Evolutionary conservation across 2,329 filamentous ascomycete species (phyloP).

Genomic region (Camillea tinctor): DNA sequence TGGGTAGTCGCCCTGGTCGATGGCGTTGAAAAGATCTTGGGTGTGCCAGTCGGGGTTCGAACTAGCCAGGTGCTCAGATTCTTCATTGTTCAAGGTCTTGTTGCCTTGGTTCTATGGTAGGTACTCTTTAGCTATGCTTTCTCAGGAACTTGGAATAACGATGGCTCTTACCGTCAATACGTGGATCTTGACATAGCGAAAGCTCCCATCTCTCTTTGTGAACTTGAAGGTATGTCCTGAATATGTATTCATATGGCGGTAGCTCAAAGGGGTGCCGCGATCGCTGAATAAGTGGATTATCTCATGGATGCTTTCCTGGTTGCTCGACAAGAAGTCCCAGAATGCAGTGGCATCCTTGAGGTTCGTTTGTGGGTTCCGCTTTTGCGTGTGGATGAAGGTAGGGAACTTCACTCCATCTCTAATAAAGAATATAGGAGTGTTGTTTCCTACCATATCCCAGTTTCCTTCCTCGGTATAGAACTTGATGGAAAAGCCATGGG

Average conservation of each 20-base stretch:
- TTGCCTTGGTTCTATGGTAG: conserved; percentile 38
- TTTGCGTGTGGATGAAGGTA: conserved; percentile 75
- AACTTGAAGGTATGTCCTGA: conserved; percentile 67
- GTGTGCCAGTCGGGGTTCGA: conserved; percentile 62
- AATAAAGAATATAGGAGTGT: conserved; percentile 76
- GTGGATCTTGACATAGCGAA: conserved; percentile 65
- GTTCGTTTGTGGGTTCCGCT: conserved; percentile 71
- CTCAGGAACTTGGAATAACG: too few relatives aligned
- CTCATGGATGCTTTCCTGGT: not conserved
- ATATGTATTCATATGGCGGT: conserved; percentile 67
- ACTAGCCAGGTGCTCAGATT: conserved; percentile 52
- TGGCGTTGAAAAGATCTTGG: conserved; percentile 62
- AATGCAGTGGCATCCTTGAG: conserved; percentile 59
- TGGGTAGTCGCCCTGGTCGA: conserved; percentile 58
- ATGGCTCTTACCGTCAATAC: conserved; percentile 54
- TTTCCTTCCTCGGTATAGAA: conserved; percentile 72
- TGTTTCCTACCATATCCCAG: conserved; percentile 74
- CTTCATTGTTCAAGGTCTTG: conserved; percentile 57
- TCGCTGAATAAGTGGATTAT: conserved; percentile 67
- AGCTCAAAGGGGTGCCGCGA: conserved; percentile 63
- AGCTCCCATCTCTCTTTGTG: conserved; percentile 62
- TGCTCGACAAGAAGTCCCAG: too few relatives aligned
- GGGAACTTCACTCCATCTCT: conserved; percentile 74
- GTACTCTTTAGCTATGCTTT: too few relatives aligned
- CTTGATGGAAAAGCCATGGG: conserved; percentile 61